phyloP scores from a whole-genome alignment of 345 rosid genomes.

The Eucalyptus viminalis region DNA sequence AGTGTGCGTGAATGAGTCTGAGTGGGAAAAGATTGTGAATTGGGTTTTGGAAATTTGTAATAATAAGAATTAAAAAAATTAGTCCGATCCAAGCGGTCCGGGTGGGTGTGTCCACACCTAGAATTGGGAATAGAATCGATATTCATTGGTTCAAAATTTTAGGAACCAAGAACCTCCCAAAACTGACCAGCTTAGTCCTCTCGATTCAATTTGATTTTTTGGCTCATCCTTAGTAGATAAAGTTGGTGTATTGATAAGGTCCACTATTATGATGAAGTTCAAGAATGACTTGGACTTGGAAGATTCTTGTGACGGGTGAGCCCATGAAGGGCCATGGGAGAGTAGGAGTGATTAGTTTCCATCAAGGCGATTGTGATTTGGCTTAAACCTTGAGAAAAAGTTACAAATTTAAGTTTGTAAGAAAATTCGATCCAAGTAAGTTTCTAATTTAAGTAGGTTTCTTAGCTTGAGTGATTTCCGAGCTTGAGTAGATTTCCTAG shows the following conservation, averaged over 20 bases:
- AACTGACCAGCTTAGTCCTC: background rate
- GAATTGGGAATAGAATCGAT: too few relatives aligned
- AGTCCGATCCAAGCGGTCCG: rapidly evolving
- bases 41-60: background rate
- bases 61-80: too few relatives aligned
- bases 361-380: background rate
- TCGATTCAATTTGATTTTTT: rapidly evolving
- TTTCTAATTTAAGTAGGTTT: background rate
- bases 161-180: background rate
- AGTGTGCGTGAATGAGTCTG: background rate
- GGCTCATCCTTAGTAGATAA: background rate
- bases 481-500: background rate
- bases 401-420: background rate
- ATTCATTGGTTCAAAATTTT: background rate
- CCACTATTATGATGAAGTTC: background rate
- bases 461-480: rapidly evolving
- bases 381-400: background rate
- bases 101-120: background rate
- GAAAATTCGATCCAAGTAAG: background rate
- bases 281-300: background rate
- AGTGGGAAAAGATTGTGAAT: too few relatives aligned
- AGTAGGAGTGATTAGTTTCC: too few relatives aligned
- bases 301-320: background rate
- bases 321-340: background rate
- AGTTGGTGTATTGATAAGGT: background rate